Percentiles rank a stretch among this genome's conserved stretches.
These are phyloP conservation scores for Colletotrichum kahawae DNA, from an alignment of 2,329 filamentous ascomycete genomes.

Conservation along the genomic window DNA sequence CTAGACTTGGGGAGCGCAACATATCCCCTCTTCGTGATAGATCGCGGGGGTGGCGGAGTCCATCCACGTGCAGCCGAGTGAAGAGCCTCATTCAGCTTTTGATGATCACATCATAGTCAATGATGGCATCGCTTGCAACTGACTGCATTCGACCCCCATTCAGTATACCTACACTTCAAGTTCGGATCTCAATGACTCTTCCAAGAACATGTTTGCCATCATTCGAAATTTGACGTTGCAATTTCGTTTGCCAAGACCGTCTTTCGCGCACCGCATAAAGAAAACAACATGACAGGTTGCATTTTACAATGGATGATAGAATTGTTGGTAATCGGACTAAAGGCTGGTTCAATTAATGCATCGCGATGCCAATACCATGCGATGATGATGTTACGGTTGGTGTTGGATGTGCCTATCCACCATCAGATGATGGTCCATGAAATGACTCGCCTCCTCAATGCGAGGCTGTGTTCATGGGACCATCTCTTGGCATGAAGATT, in stretches of 20 bases:
- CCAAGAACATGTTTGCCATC: not conserved
- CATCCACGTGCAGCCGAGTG: not conserved
- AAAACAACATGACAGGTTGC: not conserved
- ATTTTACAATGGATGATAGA: conserved; percentile 2
- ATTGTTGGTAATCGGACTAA: not conserved
- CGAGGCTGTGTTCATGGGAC: not conserved
- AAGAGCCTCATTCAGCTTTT: not conserved
- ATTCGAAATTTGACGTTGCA: not conserved
- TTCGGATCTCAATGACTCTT: not conserved
- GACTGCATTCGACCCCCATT: not conserved
- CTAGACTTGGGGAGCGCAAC: not conserved
- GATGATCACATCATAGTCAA: not conserved
- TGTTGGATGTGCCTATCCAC: not conserved
- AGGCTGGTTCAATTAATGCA: not conserved
- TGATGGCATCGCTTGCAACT: not conserved
- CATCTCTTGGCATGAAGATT: not conserved
- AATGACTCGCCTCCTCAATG: conserved; percentile 8
- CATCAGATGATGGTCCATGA: not conserved
- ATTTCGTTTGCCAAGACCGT: not conserved
- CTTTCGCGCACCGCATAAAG: not conserved
- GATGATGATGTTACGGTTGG: not conserved
- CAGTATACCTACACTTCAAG: fast-evolving
- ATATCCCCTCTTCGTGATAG: not conserved
- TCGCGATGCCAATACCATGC: not conserved
- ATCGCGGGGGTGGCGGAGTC: not conserved